Evolutionary conservation across 352 stramenopile species (phyloP).

Genomic region (Globisporangium iwayamae): DNA sequence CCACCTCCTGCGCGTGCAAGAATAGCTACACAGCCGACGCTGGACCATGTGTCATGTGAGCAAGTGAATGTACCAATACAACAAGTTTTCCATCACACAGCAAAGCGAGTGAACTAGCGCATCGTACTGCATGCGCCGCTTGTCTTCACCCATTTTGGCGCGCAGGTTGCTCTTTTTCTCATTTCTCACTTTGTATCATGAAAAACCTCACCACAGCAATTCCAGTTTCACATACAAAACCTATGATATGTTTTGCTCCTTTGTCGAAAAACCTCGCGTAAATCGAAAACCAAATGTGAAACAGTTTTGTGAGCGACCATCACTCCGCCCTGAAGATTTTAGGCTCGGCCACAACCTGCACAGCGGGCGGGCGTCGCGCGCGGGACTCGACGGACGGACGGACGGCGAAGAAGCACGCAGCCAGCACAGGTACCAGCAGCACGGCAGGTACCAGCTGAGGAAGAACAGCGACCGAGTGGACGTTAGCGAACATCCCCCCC

Average conservation of each 20-base stretch:
- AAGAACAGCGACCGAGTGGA: not conserved
- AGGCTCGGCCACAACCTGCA: not conserved
- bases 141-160: not conserved
- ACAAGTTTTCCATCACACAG: not conserved
- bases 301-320: not conserved
- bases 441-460: not conserved
- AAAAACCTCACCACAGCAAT: not conserved
- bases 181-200: not conserved
- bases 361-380: not conserved
- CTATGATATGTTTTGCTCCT: not conserved
- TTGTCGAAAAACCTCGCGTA: not conserved
- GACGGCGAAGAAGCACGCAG: not conserved
- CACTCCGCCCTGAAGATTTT: constrained; percentile 8
- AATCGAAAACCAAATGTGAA: not conserved
- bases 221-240: not conserved
- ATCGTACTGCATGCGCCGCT: not conserved
- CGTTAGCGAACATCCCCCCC: not conserved
- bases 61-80: not conserved
- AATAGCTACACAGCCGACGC: constrained; percentile 3
- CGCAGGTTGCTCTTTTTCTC: not conserved
- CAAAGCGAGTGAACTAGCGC: not conserved
- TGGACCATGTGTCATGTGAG: not conserved
- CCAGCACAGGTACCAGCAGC: not conserved
- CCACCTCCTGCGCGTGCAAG: constrained; percentile 15
- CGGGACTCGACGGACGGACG: constrained; percentile 9